Conservation (phyloP, 1,139 yeast species). For the Debaryomyces nepalensis region DNA sequence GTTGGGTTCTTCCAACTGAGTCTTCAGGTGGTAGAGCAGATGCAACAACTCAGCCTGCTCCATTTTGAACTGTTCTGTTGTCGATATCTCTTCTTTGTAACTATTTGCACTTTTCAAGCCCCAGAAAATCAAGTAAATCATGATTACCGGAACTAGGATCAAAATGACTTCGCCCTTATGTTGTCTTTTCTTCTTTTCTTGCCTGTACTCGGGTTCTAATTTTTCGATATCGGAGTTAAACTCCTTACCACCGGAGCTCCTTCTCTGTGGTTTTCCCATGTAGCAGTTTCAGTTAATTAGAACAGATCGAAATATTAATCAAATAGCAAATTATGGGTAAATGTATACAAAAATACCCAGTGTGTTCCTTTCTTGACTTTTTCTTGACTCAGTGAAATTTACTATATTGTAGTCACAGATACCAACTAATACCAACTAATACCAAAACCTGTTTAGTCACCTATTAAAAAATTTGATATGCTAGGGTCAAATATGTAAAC, state of each 20-base stretch:
- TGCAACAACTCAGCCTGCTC: slow-evolving; percentile 7
- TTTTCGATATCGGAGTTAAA: slow-evolving; percentile 8
- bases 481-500: too few species aligned
- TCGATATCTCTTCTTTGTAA: slow-evolving; percentile 1
- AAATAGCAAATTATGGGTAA: too few species aligned
- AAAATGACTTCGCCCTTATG: not conserved
- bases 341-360: too few species aligned
- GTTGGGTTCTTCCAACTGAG: not conserved
- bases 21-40: slow-evolving; percentile 1
- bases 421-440: too few species aligned
- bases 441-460: too few species aligned
- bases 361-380: too few species aligned
- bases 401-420: too few species aligned
- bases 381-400: too few species aligned
- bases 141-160: slow-evolving; percentile 1
- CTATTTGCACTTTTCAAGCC: not conserved
- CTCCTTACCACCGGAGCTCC: not conserved
- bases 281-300: too few species aligned
- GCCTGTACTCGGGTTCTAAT: not conserved
- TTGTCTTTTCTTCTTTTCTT: not conserved
- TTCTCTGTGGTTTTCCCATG: not conserved
- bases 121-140: slow-evolving; percentile 3
- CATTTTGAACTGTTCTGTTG: slow-evolving; percentile 6
- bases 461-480: too few species aligned
- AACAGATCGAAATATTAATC: too few species aligned